Conservation (phyloP, 2,329 filamentous ascomycete species). For the Calonectria hongkongensis region DNA sequence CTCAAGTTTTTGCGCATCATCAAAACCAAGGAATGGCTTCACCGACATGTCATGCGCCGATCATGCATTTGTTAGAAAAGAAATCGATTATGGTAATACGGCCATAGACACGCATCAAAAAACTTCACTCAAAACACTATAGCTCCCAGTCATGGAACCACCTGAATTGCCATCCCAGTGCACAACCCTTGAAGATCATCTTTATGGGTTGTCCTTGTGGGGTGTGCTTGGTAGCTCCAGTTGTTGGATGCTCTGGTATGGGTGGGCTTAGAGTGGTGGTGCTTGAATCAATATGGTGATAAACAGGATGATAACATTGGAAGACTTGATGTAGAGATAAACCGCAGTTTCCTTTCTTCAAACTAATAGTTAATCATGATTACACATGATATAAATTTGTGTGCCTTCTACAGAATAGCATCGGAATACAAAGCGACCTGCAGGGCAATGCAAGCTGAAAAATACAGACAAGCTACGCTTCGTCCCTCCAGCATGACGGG, state of each 20-base stretch:
- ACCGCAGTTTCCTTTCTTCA: slow-evolving; percentile 32
- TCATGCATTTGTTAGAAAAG: slow-evolving; percentile 42
- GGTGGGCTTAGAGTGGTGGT: slow-evolving; percentile 17
- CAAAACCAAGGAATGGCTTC: background rate
- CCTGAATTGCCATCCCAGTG: background rate
- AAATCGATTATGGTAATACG: slow-evolving; percentile 53
- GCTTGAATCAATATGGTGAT: slow-evolving; percentile 15
- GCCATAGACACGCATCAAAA: slow-evolving; percentile 44
- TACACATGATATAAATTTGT: background rate
- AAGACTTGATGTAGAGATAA: slow-evolving; percentile 29
- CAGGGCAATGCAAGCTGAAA: background rate
- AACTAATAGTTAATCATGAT: slow-evolving; percentile 37
- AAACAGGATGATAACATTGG: slow-evolving; percentile 28
- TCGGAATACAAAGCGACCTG: background rate
- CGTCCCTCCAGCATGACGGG: no score
- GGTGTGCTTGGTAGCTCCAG: no score
- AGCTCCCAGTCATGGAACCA: background rate
- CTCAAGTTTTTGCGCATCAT: background rate
- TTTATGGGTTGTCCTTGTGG: no score
- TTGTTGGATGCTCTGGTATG: background rate
- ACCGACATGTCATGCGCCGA: background rate
- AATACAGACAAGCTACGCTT: background rate
- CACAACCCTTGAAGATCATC: background rate
- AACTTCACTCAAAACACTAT: slow-evolving; percentile 11
- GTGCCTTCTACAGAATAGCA: background rate